These are phyloP conservation scores for Trichoderma koningiopsis DNA, from an alignment of 2,329 filamentous ascomycete species.

Conservation along the genomic window DNA sequence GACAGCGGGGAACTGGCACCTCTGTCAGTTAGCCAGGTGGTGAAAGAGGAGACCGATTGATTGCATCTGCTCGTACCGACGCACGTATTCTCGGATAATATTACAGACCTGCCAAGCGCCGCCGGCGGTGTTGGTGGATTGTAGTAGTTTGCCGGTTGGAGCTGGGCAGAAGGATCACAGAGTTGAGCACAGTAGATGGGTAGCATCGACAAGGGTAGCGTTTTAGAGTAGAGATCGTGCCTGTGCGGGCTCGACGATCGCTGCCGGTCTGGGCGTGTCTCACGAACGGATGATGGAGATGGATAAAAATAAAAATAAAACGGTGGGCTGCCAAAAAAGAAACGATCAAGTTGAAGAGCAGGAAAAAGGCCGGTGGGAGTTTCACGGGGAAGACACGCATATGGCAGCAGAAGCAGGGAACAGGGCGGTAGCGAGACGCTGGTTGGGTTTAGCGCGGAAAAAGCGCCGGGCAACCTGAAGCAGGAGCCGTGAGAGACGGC, in stretches of 20 bases:
- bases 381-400: not conserved
- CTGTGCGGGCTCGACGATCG: conserved; percentile 8
- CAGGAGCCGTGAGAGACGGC: not conserved
- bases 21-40: not conserved
- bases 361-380: not conserved
- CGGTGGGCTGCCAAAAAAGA: not conserved
- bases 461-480: conserved; percentile 23
- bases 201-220: not conserved
- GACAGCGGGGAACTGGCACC: not conserved
- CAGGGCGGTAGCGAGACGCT: not conserved
- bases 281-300: not conserved
- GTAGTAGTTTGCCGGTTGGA: not conserved
- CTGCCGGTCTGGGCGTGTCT: not conserved
- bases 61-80: not conserved
- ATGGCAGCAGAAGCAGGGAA: conserved; percentile 1
- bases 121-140: not conserved
- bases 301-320: not conserved
- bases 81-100: not conserved
- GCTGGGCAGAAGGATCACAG: not conserved
- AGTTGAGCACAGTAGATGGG: not conserved
- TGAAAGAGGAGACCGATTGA: not conserved
- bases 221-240: not conserved
- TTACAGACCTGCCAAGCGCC: not conserved
- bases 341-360: not conserved
- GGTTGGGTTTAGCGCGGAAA: conserved; percentile 1